phyloP scores from a whole-genome alignment of 1,284 basidiomycete species.

The Wolfiporia cocos region DNA sequence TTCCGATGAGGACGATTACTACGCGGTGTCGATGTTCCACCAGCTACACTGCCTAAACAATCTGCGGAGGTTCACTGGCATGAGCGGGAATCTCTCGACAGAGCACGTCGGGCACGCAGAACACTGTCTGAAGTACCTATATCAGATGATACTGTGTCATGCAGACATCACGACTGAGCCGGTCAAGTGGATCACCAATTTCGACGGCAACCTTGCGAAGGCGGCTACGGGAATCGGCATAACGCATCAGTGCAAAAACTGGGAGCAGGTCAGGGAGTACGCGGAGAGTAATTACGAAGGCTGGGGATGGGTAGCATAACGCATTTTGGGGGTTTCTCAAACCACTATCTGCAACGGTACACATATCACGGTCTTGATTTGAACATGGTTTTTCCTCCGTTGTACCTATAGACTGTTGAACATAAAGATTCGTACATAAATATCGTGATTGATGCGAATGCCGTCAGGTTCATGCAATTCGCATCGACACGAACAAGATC shows the following conservation, averaged over 20 bases:
- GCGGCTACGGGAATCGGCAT: neutral
- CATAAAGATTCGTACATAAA: no score
- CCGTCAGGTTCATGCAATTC: no score
- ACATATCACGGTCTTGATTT: no score
- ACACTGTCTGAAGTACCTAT: constrained; percentile 3
- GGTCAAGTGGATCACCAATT: neutral
- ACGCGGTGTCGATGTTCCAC: constrained; percentile 31
- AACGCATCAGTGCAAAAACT: constrained; percentile 3
- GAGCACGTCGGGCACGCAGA: neutral
- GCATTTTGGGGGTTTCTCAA: neutral
- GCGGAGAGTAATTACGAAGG: constrained; percentile 1
- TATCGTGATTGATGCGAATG: no score
- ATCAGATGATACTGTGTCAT: constrained; percentile 4
- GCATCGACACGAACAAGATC: no score
- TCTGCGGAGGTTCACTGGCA: constrained; percentile 8
- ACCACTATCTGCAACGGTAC: neutral
- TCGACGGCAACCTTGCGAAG: neutral
- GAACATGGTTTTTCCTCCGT: no score
- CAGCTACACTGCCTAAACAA: constrained; percentile 32
- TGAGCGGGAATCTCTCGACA: neutral
- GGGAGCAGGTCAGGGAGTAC: constrained; percentile 1
- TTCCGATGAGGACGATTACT: constrained; percentile 21
- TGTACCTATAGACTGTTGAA: no score
- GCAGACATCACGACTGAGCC: neutral
- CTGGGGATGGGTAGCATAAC: constrained; percentile 1